phyloP scores from a whole-genome alignment of 495 filamentous ascomycete species.

The Penicillium flavigenum region DNA sequence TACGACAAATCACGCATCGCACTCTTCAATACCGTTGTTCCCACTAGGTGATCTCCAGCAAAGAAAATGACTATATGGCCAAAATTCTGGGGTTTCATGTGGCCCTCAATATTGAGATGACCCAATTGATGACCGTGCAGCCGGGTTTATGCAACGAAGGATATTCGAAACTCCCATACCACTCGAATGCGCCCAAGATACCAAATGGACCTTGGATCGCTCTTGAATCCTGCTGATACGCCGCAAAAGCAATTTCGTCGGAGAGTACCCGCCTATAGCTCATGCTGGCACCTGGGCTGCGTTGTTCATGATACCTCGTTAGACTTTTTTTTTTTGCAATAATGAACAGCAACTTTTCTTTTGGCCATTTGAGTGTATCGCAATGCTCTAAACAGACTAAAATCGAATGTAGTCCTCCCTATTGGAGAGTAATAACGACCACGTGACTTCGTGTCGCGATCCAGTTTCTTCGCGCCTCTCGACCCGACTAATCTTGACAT shows the following conservation, averaged over 20 bases:
- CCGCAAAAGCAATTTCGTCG: conserved; percentile 3
- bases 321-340: conserved; percentile 10
- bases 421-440: conserved; percentile 7
- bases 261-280: conserved; percentile 3
- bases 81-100: conserved; percentile 4
- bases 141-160: not conserved
- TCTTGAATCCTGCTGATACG: conserved; percentile 1
- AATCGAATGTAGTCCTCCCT: not conserved
- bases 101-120: not conserved
- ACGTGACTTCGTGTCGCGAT: conserved; percentile 44
- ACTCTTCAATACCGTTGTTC: conserved; percentile 22
- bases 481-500: not conserved
- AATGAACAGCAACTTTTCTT: conserved; percentile 9
- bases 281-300: conserved; percentile 5
- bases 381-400: not conserved
- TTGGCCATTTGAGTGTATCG: not conserved
- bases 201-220: not conserved
- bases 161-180: not conserved
- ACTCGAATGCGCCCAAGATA: not conserved
- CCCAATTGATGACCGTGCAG: not conserved
- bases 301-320: conserved; percentile 15
- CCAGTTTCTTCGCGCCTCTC: conserved; percentile 10
- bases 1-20: conserved; percentile 17
- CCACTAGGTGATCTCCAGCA: conserved; percentile 21
- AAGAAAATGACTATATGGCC: conserved; percentile 18